Percentiles rank a stretch among this genome's conserved stretches.
phyloP scores from a whole-genome alignment of 176 grass and related monocot genomes.

The Lolium rigidum region DNA sequence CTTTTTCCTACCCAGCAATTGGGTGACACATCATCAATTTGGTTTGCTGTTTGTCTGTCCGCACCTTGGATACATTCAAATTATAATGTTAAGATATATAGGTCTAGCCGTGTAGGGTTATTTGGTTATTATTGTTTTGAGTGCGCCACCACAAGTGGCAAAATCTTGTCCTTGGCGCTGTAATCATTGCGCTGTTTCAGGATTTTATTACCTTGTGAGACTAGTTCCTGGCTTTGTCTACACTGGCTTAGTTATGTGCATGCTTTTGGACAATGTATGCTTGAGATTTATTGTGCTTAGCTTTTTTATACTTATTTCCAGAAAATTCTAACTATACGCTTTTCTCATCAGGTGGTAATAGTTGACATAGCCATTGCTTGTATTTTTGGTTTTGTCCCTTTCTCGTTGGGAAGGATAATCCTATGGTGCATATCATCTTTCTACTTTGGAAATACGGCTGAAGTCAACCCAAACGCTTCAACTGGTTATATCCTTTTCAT shows the following conservation, averaged over 20 bases:
- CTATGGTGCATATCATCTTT: constrained; percentile 26
- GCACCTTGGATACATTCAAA: not conserved
- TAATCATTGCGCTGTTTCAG: not conserved
- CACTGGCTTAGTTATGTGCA: not conserved
- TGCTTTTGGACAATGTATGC: not conserved
- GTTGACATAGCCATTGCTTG: constrained; percentile 39
- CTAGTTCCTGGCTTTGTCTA: constrained; percentile 21
- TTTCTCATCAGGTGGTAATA: constrained; percentile 41
- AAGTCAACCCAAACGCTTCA: constrained; percentile 32
- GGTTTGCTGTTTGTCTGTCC: constrained; percentile 3
- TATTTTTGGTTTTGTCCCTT: constrained; percentile 47
- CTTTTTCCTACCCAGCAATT: constrained; percentile 33
- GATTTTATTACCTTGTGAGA: not conserved
- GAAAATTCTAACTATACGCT: constrained; percentile 14
- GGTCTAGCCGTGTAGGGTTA: not conserved
- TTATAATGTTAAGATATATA: not conserved
- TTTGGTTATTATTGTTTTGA: constrained; percentile 7
- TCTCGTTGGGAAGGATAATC: constrained; percentile 46
- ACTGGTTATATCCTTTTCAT: constrained; percentile 37
- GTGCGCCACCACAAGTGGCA: not conserved
- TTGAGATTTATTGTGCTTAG: not conserved
- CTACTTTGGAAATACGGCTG: constrained; percentile 16
- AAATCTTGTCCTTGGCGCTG: not conserved
- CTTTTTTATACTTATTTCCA: not conserved
- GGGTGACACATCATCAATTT: not conserved